Conservation (phyloP, 2,329 filamentous ascomycete genomes). For the Dryadomyces quercivorus region DNA sequence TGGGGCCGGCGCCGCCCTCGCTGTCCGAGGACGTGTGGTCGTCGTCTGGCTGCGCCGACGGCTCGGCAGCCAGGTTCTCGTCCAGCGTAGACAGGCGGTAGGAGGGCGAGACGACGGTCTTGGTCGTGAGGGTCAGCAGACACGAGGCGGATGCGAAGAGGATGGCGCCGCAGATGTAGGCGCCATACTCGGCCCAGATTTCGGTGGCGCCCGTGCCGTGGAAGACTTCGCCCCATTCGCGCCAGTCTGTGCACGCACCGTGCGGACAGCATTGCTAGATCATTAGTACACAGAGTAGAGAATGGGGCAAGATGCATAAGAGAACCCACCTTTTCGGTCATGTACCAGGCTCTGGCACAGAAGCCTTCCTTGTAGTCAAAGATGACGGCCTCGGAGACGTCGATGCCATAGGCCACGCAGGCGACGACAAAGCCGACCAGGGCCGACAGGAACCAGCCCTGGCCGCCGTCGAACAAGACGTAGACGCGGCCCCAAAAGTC, state of each 20-base stretch:
- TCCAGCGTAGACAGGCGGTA: constrained; percentile 81
- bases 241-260: constrained; percentile 44
- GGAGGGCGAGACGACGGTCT: constrained; percentile 83
- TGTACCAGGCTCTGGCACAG: constrained; percentile 59
- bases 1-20: constrained; percentile 23
- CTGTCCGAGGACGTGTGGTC: constrained; percentile 23
- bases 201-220: constrained; percentile 30
- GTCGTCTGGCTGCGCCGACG: constrained; percentile 18
- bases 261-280: constrained; percentile 43
- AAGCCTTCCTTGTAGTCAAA: constrained; percentile 91
- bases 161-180: constrained; percentile 65
- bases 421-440: constrained; percentile 81
- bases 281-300: background rate
- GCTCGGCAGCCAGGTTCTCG: constrained; percentile 73
- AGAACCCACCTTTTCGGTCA: constrained; percentile 48
- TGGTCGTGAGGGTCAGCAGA: constrained; percentile 74
- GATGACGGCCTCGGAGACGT: constrained; percentile 71
- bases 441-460: constrained; percentile 90
- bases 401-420: constrained; percentile 74
- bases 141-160: constrained; percentile 61
- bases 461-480: constrained; percentile 70
- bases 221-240: constrained; percentile 40
- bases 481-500: constrained; percentile 72
- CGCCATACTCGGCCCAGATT: constrained; percentile 60
- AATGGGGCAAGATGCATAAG: too few relatives aligned